Base-by-base conservation (phyloP, 768 basidiomycete genomes). In the Paxillus involutus region DNA sequence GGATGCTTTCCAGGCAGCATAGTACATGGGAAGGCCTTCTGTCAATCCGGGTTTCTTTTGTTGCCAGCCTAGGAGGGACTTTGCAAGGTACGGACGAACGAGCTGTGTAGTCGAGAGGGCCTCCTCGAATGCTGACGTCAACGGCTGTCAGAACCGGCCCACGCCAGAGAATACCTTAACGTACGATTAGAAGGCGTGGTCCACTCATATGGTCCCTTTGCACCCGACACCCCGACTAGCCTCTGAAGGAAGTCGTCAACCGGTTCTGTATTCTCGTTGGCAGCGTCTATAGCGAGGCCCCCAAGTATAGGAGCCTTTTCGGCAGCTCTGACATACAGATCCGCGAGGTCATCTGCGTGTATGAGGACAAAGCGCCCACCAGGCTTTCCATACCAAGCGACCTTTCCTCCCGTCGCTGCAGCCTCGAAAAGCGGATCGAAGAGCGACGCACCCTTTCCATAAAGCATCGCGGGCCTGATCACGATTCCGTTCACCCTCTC, bases 261-360 rank as follows among this genome's bases (percentile, higher is more conserved):
- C 3, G 66, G 44, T 55, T 75, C 73, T 11, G 63, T 63, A 1
- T 44, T 49, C 1, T 66, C 66, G 41, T 75, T 75, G 24, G 58
- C 48, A 7, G 58, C 70, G 11, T 74, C 56, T 51, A 75, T 67
- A 3, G 66, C 62, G 14, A 70, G 61, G 6, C 70, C 69, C 3
- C 57, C 55, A 43, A 64, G 58, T 19, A 72, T 57, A 9, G 61
- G 61, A 6, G 69, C 71, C 45, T 67, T 63, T 56, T 74, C 72
- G 0, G 53, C 72, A 1, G 63, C 69, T 13, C 71, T 56, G 10
- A 75, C 51, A 47, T 67, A 73, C 12, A 68, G 29, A 42, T 74
- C 72, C 10, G 73, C 73, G 19, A 70, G 59, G 50, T 73, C 73
- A 42, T 75, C 73, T 5, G 49, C 14, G 47, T 75, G 72, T 16